A percentile compares a stretch with the other conserved stretches of the same genome.
phyloP scores from a whole-genome alignment of 306 rosid genomes.

The Inga laurina region DNA sequence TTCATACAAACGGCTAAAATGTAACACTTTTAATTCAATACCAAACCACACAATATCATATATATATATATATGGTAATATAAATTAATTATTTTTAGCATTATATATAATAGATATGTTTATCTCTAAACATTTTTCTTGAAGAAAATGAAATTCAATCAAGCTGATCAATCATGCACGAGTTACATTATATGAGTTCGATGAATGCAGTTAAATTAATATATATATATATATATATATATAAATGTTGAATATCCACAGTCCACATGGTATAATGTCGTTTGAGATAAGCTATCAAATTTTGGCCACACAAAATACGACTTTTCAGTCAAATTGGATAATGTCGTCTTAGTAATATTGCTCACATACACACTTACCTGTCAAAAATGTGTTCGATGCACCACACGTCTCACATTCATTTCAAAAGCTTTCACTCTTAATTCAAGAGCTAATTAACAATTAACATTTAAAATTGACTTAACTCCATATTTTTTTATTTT shows the following conservation, averaged over 20 bases:
- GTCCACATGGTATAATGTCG: neutral
- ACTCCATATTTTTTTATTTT: neutral
- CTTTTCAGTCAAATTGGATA: neutral
- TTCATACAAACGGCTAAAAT: neutral
- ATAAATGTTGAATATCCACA: neutral
- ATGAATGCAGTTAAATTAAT: neutral
- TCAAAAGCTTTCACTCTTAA: neutral
- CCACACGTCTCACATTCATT: neutral
- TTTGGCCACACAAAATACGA: neutral
- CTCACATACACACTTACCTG: neutral
- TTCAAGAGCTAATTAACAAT: neutral
- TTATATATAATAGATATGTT: neutral
- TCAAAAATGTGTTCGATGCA: neutral
- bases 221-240: too few species aligned
- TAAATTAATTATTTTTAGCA: neutral
- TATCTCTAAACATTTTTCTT: neutral
- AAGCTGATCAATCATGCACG: neutral
- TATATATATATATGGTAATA: neutral
- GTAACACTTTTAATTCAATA: neutral
- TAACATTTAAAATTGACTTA: neutral
- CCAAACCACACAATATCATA: neutral
- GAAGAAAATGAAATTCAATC: neutral
- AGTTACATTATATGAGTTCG: neutral
- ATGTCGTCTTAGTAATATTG: neutral
- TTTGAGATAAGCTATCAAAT: neutral